Evolutionary conservation across 2,329 filamentous ascomycete genomes (phyloP).

Genomic region (Chrysoporthe deuterocubensis): DNA sequence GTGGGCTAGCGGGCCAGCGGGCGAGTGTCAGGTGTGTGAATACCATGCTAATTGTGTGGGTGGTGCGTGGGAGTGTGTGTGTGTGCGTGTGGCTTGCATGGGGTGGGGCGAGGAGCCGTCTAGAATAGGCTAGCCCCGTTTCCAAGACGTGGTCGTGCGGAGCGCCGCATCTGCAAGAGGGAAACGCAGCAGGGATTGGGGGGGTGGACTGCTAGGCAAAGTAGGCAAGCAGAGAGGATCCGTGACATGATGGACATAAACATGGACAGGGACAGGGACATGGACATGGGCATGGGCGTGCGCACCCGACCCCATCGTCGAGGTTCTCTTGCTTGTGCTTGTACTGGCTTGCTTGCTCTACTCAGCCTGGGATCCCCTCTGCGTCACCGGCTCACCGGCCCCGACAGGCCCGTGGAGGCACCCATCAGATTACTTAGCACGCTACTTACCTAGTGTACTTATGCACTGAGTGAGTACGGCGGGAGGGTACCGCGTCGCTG

Average conservation of each 20-base stretch:
- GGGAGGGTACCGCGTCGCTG: too few relatives aligned
- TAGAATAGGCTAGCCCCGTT: conserved; percentile 8
- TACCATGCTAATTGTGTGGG: conserved; percentile 6
- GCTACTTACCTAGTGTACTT: not conserved
- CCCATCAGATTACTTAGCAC: not conserved
- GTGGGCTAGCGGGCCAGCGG: not conserved
- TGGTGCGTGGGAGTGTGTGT: not conserved
- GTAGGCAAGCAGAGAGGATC: not conserved
- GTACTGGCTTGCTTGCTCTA: too few relatives aligned
- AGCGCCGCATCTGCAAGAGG: conserved; percentile 12
- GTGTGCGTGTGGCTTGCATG: not conserved
- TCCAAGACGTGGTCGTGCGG: conserved; percentile 10
- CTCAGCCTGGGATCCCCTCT: not conserved
- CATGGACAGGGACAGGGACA: not conserved
- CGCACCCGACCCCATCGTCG: not conserved
- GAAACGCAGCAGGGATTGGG: conserved; percentile 9
- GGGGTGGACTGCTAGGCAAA: not conserved
- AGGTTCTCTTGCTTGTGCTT: not conserved
- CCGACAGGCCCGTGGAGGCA: conserved; percentile 4
- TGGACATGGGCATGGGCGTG: not conserved
- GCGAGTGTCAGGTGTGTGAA: conserved; percentile 6
- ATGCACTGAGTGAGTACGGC: too few relatives aligned
- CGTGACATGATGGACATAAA: conserved; percentile 2
- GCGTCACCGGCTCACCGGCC: not conserved
- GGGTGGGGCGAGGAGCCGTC: conserved; percentile 1